Percentiles rank a stretch among this genome's conserved stretches.
Evolutionary conservation across 1,284 basidiomycete genomes (phyloP).

Genomic region (Papiliotrema flavescens): DNA sequence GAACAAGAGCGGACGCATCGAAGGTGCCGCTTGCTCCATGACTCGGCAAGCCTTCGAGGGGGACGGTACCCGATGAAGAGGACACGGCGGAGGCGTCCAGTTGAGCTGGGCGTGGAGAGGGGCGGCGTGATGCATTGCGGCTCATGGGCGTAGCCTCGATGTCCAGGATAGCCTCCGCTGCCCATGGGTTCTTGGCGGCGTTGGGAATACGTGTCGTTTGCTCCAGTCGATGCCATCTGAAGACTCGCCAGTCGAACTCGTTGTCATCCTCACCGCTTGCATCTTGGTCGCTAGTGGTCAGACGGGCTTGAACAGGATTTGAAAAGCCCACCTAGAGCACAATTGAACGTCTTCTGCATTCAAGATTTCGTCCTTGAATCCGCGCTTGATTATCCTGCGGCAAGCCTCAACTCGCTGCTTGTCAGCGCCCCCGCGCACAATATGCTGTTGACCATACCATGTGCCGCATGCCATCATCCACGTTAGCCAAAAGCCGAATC

Average conservation of each 20-base stretch:
- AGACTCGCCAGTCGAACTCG: not conserved
- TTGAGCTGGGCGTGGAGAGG: not conserved
- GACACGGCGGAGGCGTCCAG: not conserved
- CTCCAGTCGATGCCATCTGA: constrained; percentile 1
- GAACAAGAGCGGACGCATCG: not conserved
- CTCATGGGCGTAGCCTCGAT: not conserved
- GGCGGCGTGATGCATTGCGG: not conserved
- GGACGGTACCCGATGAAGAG: not conserved
- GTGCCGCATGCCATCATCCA: not conserved
- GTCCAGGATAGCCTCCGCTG: not conserved
- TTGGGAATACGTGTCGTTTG: not conserved
- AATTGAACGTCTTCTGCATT: not conserved
- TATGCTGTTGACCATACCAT: not conserved
- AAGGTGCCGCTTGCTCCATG: not conserved
- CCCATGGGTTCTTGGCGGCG: not conserved
- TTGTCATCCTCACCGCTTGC: not conserved
- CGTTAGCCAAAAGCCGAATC: not conserved
- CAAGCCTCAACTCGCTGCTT: constrained; percentile 4
- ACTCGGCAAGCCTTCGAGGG: not conserved
- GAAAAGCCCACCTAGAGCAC: not conserved
- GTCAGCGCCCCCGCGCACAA: not conserved
- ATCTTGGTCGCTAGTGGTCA: not conserved
- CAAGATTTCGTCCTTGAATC: constrained; percentile 1
- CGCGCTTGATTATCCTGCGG: not conserved
- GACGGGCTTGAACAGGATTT: not conserved